Evolutionary conservation across 1,139 yeast genomes (phyloP).

Genomic region (Geotrichum reessii): DNA sequence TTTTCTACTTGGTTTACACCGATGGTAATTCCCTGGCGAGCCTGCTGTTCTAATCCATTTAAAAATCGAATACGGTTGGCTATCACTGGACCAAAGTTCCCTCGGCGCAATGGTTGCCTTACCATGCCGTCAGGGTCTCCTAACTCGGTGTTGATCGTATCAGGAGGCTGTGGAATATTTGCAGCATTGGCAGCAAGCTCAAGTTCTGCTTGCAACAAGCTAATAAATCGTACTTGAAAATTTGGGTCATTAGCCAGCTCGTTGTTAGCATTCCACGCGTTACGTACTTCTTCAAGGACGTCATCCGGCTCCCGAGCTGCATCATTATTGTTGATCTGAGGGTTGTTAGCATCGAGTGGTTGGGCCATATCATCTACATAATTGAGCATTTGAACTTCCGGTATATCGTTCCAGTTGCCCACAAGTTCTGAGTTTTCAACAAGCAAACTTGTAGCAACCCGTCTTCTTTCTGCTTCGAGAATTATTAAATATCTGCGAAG

Average conservation of each 20-base stretch:
- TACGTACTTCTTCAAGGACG: neutral
- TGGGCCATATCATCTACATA: constrained; percentile 29
- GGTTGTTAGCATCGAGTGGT: constrained; percentile 28
- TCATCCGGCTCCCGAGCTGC: neutral
- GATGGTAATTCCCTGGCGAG: neutral
- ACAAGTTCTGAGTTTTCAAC: neutral
- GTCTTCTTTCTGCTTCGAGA: constrained; percentile 32
- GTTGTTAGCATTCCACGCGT: neutral
- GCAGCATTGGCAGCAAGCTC: neutral
- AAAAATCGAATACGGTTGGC: neutral
- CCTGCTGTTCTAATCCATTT: neutral
- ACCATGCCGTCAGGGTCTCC: neutral
- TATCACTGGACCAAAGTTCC: neutral
- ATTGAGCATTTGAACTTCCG: neutral
- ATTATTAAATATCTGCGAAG: constrained; percentile 54
- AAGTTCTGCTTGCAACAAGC: neutral
- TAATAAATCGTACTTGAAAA: neutral
- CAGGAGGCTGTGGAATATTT: neutral
- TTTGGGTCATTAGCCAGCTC: neutral
- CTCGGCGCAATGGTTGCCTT: neutral
- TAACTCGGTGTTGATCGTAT: neutral
- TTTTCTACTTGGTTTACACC: neutral
- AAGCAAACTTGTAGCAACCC: neutral
- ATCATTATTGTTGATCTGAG: neutral
- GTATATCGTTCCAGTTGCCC: neutral